Evolutionary conservation across 1,284 basidiomycete genomes (phyloP).

Genomic region (Dichomitus squalens): DNA sequence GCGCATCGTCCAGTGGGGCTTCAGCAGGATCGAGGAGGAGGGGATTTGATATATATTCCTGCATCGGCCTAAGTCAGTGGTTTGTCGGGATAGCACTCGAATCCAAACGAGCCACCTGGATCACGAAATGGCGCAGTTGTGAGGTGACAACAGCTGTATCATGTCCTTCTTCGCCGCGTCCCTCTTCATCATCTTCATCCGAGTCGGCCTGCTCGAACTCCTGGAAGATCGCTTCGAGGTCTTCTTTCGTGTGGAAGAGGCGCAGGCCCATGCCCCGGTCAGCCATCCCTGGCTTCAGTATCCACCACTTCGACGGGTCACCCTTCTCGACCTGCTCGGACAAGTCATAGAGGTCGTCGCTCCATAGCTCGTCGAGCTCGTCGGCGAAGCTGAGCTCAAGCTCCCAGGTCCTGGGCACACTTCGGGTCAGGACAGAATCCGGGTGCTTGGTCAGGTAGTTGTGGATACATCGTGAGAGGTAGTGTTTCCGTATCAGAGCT

Average conservation of each 20-base stretch:
- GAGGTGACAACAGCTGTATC: slow-evolving; percentile 75
- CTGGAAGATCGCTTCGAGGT: slow-evolving; percentile 80
- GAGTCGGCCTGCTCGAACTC: slow-evolving; percentile 75
- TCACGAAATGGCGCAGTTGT: slow-evolving; percentile 94
- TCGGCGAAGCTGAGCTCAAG: slow-evolving; percentile 92
- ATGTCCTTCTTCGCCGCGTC: slow-evolving; percentile 33
- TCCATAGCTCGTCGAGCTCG: slow-evolving; percentile 93
- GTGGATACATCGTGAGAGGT: slow-evolving; percentile 78
- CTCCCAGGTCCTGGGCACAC: slow-evolving; percentile 83
- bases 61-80: not conserved
- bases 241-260: slow-evolving; percentile 81
- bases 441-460: slow-evolving; percentile 78
- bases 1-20: slow-evolving; percentile 33
- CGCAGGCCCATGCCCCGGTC: slow-evolving; percentile 96
- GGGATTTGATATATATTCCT: slow-evolving; percentile 86
- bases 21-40: slow-evolving; percentile 76
- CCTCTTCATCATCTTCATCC: slow-evolving; percentile 41
- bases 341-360: slow-evolving; percentile 93
- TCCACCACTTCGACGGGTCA: slow-evolving; percentile 72
- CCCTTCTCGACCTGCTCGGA: slow-evolving; percentile 58
- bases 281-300: slow-evolving; percentile 97
- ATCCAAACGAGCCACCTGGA: slow-evolving; percentile 70
- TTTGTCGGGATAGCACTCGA: not conserved
- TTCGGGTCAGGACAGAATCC: slow-evolving; percentile 51
- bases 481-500: slow-evolving; percentile 94